Evolutionary conservation across 768 basidiomycete species (phyloP), one percentile per base, ranked within the genome.

Genomic region (Antrodiella citrinella): DNA sequence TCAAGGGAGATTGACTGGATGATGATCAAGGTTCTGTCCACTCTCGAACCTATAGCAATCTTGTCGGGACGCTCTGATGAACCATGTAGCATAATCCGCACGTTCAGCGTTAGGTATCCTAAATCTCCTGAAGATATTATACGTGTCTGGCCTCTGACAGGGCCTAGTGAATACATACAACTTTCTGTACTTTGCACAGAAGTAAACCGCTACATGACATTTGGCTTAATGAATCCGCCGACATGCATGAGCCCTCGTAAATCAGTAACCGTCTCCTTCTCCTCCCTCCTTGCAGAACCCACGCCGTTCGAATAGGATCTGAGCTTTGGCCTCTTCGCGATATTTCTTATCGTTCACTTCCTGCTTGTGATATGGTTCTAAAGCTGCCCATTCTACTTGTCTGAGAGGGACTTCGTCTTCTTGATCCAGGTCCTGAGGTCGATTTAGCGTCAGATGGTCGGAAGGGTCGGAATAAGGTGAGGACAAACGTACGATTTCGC

Each of bases 251-350:
- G 24, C 39, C 20, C 25, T 7, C 7, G 15, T 35, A 35, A 7
- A 35, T 75, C 69, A 96, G 67, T 97, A 98, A 10, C 91, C 91
- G 65, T 97, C 95, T 5, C 94, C 94, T 70, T 97, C 95, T 30
- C 91, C 90, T 10, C 92, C 93, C 65, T 97, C 95, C 65, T 85
- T 91, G 63, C 85, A 91, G 67, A 95, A 98, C 2, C 95, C 95
- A 57, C 83, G 81, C 64, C 88, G 75, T 63, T 88, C 81, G 59
- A 77, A 88, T 51, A 98, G 69, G 39, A 95, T 76, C 59, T 88
- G 78, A 26, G 91, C 81, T 67, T 91, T 92, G 61, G 71, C 67
- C 50, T 91, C 86, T 58, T 96, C 94, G n/a, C 81, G 78, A 48
- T 77, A 72, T 62, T 89, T 87, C 69, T 86, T 88, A 49, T 67